phyloP scores from a whole-genome alignment of 1,284 basidiomycete species.

The Baeospora myosura region DNA sequence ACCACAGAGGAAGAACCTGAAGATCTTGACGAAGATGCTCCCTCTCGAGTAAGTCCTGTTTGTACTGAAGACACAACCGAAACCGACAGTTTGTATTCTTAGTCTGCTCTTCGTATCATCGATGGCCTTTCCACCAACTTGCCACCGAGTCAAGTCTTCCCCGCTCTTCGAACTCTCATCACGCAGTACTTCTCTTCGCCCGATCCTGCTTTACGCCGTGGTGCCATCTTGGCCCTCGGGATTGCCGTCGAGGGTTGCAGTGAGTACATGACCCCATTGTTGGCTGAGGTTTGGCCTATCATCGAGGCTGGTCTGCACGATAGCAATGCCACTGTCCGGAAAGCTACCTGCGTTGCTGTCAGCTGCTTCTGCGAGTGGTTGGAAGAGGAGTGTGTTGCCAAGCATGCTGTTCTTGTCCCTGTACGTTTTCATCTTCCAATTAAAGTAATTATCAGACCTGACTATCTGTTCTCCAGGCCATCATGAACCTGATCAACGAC shows the following conservation, averaged over 20 bases:
- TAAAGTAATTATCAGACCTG: constrained; percentile 2
- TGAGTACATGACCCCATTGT: constrained; percentile 94
- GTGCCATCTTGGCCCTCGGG: constrained; percentile 93
- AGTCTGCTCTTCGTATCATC: constrained; percentile 92
- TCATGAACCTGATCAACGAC: constrained; percentile 89
- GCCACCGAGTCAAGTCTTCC: constrained; percentile 96
- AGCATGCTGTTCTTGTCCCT: constrained; percentile 83
- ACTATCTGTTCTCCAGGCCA: constrained; percentile 40
- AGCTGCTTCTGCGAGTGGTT: constrained; percentile 98
- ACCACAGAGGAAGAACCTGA: constrained; percentile 85
- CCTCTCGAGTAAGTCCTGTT: constrained; percentile 63
- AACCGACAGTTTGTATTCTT: constrained; percentile 9
- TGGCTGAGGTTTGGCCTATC: constrained; percentile 90
- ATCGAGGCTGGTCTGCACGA: constrained; percentile 89
- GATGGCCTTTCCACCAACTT: constrained; percentile 91
- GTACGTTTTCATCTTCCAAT: constrained; percentile 35
- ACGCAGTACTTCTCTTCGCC: constrained; percentile 76
- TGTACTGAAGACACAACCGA: constrained; percentile 6
- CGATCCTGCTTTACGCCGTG: constrained; percentile 79
- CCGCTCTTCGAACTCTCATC: constrained; percentile 79
- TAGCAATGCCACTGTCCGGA: constrained; percentile 79
- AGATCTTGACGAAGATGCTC: constrained; percentile 81
- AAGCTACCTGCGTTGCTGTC: constrained; percentile 91
- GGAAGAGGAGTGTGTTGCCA: constrained; percentile 85
- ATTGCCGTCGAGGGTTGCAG: constrained; percentile 97